Percentiles rank a stretch among this genome's conserved stretches.
Conservation (phyloP, 345 rosid species). For the Salix udensis region DNA sequence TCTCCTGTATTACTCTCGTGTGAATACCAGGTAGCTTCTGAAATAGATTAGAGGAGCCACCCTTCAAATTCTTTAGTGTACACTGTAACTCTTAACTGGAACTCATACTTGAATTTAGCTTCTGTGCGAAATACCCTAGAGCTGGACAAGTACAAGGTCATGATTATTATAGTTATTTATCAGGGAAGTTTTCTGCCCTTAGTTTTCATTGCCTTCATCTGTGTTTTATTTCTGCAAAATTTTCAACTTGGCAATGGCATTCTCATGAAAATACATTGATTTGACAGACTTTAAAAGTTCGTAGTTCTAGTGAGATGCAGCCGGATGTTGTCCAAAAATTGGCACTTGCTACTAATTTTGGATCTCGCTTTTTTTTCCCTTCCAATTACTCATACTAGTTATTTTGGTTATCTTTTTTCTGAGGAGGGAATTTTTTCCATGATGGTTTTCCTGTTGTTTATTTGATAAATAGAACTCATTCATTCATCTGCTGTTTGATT, state of each 20-base stretch:
- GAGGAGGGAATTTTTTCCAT: no score
- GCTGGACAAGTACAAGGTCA: constrained; percentile 35
- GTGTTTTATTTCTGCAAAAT: background rate
- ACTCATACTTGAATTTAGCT: constrained; percentile 39
- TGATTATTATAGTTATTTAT: constrained; percentile 23
- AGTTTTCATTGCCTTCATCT: background rate
- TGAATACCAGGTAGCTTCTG: constrained; percentile 45
- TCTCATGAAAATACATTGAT: no score
- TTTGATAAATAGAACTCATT: no score
- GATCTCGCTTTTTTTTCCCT: background rate
- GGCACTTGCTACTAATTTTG: no score
- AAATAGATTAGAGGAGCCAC: constrained; percentile 25
- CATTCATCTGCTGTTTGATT: no score
- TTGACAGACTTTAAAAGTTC: no score
- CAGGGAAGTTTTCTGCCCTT: constrained; percentile 8
- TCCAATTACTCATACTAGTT: background rate
- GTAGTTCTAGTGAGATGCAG: background rate
- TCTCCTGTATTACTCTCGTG: constrained; percentile 32
- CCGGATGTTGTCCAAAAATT: background rate
- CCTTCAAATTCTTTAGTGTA: constrained; percentile 54
- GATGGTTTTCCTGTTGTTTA: no score
- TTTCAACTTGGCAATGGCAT: background rate
- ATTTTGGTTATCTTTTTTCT: background rate
- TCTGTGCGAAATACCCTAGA: constrained; percentile 20
- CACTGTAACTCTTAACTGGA: constrained; percentile 41